These are phyloP conservation scores for Calocybe indica DNA, from an alignment of 768 basidiomycete genomes.

Conservation along the genomic window DNA sequence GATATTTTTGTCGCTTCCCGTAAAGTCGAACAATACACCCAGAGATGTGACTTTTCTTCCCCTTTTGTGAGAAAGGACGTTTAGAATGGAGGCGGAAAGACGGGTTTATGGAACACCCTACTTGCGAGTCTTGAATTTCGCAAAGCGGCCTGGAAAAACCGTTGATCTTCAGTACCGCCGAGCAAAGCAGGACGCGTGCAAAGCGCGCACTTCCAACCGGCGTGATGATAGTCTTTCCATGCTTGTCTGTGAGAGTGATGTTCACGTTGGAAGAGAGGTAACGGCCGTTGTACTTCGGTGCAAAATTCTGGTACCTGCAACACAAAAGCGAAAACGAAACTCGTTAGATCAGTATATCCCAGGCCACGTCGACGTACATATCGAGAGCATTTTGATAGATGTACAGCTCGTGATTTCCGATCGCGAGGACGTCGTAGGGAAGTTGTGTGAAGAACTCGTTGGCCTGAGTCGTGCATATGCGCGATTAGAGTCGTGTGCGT, in stretches of 20 bases:
- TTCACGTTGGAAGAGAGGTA: constrained; percentile 86
- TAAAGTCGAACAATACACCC: constrained; percentile 77
- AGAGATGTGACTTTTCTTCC: constrained; percentile 74
- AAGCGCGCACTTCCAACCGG: constrained; percentile 29
- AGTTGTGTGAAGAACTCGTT: constrained; percentile 69
- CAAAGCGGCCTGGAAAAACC: constrained; percentile 40
- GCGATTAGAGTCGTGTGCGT: too few species aligned
- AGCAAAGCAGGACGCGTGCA: not conserved
- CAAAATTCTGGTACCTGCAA: constrained; percentile 58
- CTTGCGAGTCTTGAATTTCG: constrained; percentile 73
- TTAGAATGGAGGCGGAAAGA: not conserved
- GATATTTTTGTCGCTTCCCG: constrained; percentile 62
- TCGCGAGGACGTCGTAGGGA: constrained; percentile 77
- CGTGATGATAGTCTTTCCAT: constrained; percentile 27
- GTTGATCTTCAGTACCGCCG: not conserved
- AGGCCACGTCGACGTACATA: constrained; percentile 36
- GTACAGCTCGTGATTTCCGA: constrained; percentile 91
- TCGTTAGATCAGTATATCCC: not conserved
- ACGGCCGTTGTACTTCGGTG: constrained; percentile 52
- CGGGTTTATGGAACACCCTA: constrained; percentile 21
- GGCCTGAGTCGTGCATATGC: constrained; percentile 31
- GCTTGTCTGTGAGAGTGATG: constrained; percentile 56
- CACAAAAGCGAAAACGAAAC: not conserved
- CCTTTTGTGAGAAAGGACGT: constrained; percentile 15
- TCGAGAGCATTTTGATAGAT: constrained; percentile 60